Percentiles rank a stretch among this genome's conserved stretches.
Evolutionary conservation across 225 moss, liverwort and hornwort genomes (phyloP).

Genomic region (Sphagnum tenellum): DNA sequence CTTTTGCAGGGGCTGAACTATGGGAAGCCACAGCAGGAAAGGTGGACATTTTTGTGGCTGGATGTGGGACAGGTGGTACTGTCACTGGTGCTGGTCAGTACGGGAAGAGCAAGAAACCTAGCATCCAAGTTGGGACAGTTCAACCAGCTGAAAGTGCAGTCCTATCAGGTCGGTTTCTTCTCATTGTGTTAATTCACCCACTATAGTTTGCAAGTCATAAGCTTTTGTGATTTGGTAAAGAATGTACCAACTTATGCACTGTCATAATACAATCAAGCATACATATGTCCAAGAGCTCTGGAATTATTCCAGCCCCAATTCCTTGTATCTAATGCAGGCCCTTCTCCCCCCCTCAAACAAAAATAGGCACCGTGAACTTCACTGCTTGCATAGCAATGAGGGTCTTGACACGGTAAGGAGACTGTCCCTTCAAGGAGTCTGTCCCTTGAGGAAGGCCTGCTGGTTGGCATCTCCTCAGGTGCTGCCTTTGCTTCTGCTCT

Average conservation of each 20-base stretch:
- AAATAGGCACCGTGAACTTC: too few relatives aligned
- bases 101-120: slow-evolving; percentile 46
- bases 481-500: slow-evolving; percentile 55
- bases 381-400: slow-evolving; percentile 21
- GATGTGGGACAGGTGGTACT: slow-evolving; percentile 72
- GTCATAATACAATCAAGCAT: slow-evolving; percentile 60
- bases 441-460: slow-evolving; percentile 58
- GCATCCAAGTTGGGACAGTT: slow-evolving; percentile 43
- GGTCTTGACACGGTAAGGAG: slow-evolving; percentile 47
- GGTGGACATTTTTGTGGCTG: slow-evolving; percentile 66
- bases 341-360: slow-evolving; percentile 36
- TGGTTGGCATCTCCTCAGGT: slow-evolving; percentile 81
- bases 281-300: slow-evolving; percentile 50
- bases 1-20: slow-evolving; percentile 63
- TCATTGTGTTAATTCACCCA: not conserved
- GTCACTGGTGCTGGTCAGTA: slow-evolving; percentile 57
- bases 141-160: slow-evolving; percentile 79
- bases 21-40: slow-evolving; percentile 83
- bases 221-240: slow-evolving; percentile 1
- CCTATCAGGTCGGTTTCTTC: slow-evolving; percentile 39
- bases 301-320: slow-evolving; percentile 72
- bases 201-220: not conserved
- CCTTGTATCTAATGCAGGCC: slow-evolving; percentile 79
- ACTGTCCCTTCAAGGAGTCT: slow-evolving; percentile 43
- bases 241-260: slow-evolving; percentile 16